Percentiles rank a stretch among this genome's conserved stretches.
These are phyloP conservation scores for Chromera velia DNA, from an alignment of 73 alveolate species.

Conservation along the genomic window DNA sequence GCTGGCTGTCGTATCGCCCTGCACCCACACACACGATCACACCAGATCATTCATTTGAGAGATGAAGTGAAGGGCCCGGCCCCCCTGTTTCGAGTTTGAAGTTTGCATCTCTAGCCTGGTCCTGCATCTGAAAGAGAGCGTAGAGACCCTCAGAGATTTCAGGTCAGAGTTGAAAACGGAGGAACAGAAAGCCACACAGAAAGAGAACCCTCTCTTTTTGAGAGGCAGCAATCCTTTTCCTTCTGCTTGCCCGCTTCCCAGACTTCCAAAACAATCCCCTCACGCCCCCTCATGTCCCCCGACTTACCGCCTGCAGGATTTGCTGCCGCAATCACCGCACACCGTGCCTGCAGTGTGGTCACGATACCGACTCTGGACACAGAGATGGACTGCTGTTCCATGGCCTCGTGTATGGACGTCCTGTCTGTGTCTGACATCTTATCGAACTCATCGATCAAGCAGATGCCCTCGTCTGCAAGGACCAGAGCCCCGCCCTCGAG, in stretches of 20 bases:
- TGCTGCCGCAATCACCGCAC: constrained; percentile 99
- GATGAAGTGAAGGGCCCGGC: too few relatives aligned
- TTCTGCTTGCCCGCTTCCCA: constrained; percentile 14
- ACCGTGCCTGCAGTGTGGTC: constrained; percentile 95
- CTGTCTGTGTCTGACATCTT: constrained; percentile 97
- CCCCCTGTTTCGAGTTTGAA: too few relatives aligned
- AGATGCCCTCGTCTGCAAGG: constrained; percentile 91
- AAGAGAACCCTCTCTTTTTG: not conserved
- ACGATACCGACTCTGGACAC: constrained; percentile 99
- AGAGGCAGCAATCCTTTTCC: not conserved
- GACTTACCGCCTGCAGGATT: constrained; percentile 94
- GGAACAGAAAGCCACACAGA: not conserved
- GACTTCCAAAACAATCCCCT: too few relatives aligned
- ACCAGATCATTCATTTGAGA: too few relatives aligned
- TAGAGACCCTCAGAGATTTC: too few relatives aligned
- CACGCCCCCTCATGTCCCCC: too few relatives aligned
- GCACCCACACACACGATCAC: too few relatives aligned
- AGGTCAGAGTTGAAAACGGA: too few relatives aligned
- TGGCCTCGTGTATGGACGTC: constrained; percentile 99
- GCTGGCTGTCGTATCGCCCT: constrained; percentile 73
- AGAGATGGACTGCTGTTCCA: constrained; percentile 98
- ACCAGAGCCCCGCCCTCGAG: constrained; percentile 99
- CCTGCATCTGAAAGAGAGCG: too few relatives aligned
- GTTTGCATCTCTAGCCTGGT: too few relatives aligned
- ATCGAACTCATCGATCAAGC: constrained; percentile 99